Base-by-base conservation (phyloP, 2,329 filamentous ascomycete genomes). In the Talaromyces sp. region DNA sequence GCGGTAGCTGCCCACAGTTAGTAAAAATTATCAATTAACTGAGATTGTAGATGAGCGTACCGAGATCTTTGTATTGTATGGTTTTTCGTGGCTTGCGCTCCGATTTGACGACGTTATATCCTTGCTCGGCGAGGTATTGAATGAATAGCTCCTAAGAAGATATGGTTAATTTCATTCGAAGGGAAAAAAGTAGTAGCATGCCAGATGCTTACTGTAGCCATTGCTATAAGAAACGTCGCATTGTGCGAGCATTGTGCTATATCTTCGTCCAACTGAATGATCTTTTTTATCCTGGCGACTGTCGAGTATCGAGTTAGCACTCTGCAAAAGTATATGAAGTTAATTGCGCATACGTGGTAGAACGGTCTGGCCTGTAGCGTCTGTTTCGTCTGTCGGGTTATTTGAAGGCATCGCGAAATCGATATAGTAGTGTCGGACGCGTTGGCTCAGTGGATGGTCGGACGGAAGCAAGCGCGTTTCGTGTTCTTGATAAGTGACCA, bases 251-350 rank as follows among this genome's bases (percentile, higher is more conserved):
- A 96, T 75, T 91, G 87, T 68, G 83, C 84, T 67, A 97, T 90
- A 68, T 97, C 94, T 50, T 91, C 88, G 77, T 99, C 95, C 65
- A 92, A 86, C 58, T 88, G 86, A 67, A 99, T 92, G 75, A 99
- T 97, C 81, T 96, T 97, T 81, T 97, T 97, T 66, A 99, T 92
- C 72, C 95, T 88, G 19, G 95, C 91, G 64, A 98, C 95, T 98
- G 69, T 50, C 24, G 43, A 8, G 5, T 27, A 59, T 41, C 13
- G 14, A 33, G 19, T 59, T 19, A 43, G 56, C 14, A 33, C 11
- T 22, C 6, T 13, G 16, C 24, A 57, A 3, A 10, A 47, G 31
- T 27, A 27, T 1, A 48, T 6, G 9, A 22, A 31, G 3, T 22
- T 24, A 2, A 7, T 31, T 19, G 22, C 22, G 6, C 58, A 64